phyloP scores from a whole-genome alignment of 805 yeast species.

The Candida ortonii region DNA sequence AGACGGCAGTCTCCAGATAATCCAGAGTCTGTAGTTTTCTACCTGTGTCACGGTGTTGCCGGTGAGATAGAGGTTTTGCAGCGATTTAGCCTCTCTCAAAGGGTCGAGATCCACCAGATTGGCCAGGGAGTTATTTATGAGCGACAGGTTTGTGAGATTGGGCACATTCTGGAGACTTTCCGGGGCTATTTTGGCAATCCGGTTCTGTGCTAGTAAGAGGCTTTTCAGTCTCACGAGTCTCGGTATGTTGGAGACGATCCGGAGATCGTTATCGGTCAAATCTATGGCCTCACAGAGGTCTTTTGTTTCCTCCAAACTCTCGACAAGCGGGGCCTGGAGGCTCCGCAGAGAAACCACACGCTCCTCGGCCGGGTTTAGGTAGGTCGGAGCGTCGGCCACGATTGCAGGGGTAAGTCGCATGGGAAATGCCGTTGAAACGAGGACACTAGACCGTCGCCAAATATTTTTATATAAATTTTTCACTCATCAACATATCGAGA shows the following conservation, averaged over 20 bases:
- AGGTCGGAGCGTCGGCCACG: constrained; percentile 49
- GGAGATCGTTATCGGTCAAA: constrained; percentile 71
- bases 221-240: constrained; percentile 42
- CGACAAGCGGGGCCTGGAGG: constrained; percentile 41
- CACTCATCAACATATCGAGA: too few species aligned
- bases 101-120: constrained; percentile 42
- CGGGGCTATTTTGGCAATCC: constrained; percentile 43
- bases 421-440: neutral
- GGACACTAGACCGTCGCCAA: neutral
- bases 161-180: constrained; percentile 38
- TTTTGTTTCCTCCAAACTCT: constrained; percentile 38
- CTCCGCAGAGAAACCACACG: constrained; percentile 41
- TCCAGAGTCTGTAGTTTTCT: constrained; percentile 55
- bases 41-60: constrained; percentile 56
- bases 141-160: constrained; percentile 47
- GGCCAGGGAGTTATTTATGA: constrained; percentile 49
- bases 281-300: constrained; percentile 60
- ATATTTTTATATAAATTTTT: constrained; percentile 3
- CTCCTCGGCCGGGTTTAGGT: constrained; percentile 45
- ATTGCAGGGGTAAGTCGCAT: constrained; percentile 59
- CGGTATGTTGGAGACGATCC: constrained; percentile 51
- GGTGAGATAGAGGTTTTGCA: constrained; percentile 48
- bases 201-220: constrained; percentile 62
- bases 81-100: constrained; percentile 34
- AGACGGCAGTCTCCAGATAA: constrained; percentile 62